phyloP scores from a whole-genome alignment of 2,329 filamentous ascomycete genomes.

The Alternaria triticimaculans region DNA sequence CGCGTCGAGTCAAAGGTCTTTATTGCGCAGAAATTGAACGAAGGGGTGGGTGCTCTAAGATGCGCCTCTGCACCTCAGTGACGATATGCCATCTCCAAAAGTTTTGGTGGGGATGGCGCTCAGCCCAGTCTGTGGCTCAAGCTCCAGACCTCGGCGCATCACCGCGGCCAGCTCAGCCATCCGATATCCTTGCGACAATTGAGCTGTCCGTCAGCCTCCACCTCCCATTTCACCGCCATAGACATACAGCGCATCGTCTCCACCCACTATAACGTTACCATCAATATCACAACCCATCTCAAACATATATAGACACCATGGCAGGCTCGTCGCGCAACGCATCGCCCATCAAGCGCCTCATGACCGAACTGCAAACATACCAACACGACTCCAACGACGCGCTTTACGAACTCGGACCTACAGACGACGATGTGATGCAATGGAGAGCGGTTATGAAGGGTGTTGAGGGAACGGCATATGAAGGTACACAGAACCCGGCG shows the following conservation, averaged over 20 bases:
- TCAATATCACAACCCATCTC: neutral
- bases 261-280: neutral
- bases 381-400: conserved; percentile 62
- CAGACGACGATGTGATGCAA: conserved; percentile 64
- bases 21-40: neutral
- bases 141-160: conserved; percentile 32
- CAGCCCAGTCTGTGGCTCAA: conserved; percentile 22
- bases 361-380: conserved; percentile 67
- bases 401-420: conserved; percentile 63
- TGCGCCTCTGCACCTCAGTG: neutral
- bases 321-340: conserved; percentile 41
- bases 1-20: neutral
- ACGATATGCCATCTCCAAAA: conserved; percentile 22
- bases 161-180: conserved; percentile 10
- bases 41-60: neutral
- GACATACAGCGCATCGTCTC: neutral
- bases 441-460: conserved; percentile 68
- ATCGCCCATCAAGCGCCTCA: conserved; percentile 63
- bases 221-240: neutral
- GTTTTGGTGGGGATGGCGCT: conserved; percentile 35
- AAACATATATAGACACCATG: conserved; percentile 25
- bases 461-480: conserved; percentile 64
- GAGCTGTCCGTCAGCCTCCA: neutral
- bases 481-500: conserved; percentile 54
- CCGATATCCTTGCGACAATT: conserved; percentile 1